Conservation (phyloP, 805 yeast species). For the Metschnikowia shivogae region DNA sequence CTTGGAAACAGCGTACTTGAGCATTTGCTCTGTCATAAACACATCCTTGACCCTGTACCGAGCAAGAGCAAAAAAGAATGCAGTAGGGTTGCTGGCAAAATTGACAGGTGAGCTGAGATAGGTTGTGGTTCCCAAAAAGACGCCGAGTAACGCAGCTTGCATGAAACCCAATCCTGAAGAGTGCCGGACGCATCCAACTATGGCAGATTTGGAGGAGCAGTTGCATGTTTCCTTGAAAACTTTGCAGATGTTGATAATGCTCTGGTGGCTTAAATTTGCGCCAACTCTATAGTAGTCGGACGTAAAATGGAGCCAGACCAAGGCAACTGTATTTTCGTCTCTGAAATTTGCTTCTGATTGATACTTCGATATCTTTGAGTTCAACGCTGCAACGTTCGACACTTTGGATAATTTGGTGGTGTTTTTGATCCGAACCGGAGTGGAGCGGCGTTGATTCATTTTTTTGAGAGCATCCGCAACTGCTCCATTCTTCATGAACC, state of each 20-base stretch:
- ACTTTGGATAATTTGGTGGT: constrained; percentile 55
- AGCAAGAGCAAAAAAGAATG: constrained; percentile 66
- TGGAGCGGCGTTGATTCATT: constrained; percentile 28
- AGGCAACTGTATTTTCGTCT: constrained; percentile 43
- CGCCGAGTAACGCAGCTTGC: constrained; percentile 79
- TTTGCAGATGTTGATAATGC: constrained; percentile 75
- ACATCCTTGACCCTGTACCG: constrained; percentile 81
- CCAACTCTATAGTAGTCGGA: constrained; percentile 68
- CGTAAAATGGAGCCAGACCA: constrained; percentile 67
- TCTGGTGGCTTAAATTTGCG: constrained; percentile 52
- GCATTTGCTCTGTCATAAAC: constrained; percentile 78
- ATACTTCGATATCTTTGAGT: constrained; percentile 40
- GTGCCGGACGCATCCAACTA: constrained; percentile 84
- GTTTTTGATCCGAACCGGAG: constrained; percentile 56
- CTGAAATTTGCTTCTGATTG: constrained; percentile 39
- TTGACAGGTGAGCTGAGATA: constrained; percentile 74
- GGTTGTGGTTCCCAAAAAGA: constrained; percentile 82
- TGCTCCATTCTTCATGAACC: constrained; percentile 62
- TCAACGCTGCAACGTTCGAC: constrained; percentile 36
- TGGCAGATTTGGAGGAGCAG: constrained; percentile 62
- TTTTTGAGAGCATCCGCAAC: constrained; percentile 57
- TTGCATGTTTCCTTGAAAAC: constrained; percentile 90
- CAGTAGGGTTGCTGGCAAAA: constrained; percentile 67
- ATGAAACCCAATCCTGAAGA: constrained; percentile 83
- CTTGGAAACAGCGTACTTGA: constrained; percentile 63